These are phyloP conservation scores for Xerocomus brunneocitrinus DNA, from an alignment of 768 basidiomycete genomes.

Conservation along the genomic window DNA sequence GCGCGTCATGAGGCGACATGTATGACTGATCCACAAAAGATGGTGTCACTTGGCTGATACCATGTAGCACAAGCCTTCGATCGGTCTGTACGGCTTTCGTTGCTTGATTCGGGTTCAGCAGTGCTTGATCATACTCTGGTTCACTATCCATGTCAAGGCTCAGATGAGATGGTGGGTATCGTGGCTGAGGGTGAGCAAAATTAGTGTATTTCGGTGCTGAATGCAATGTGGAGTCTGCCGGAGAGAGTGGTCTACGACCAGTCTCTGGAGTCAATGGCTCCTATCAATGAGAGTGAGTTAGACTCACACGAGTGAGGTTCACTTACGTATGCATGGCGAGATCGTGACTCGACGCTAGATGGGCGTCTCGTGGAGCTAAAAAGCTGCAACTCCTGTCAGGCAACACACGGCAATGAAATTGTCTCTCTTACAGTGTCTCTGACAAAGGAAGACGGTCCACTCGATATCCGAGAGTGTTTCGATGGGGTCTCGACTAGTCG, in stretches of 20 bases:
- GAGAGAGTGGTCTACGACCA: constrained; percentile 38
- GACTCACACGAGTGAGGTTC: background rate
- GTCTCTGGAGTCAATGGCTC: constrained; percentile 47
- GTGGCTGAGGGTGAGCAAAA: constrained; percentile 19
- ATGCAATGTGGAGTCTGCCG: constrained; percentile 32
- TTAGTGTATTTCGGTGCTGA: constrained; percentile 26
- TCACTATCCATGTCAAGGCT: constrained; percentile 46
- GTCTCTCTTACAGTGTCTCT: constrained; percentile 42
- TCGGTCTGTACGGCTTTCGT: constrained; percentile 73
- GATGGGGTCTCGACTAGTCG: constrained; percentile 32
- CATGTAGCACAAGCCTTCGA: constrained; percentile 26
- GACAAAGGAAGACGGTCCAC: constrained; percentile 39
- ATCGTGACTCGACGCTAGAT: constrained; percentile 33
- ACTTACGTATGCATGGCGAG: constrained; percentile 33
- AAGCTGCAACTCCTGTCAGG: constrained; percentile 22
- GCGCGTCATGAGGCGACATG: constrained; percentile 51
- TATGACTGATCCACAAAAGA: constrained; percentile 34
- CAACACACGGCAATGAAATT: constrained; percentile 25
- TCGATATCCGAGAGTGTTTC: constrained; percentile 40
- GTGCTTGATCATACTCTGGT: constrained; percentile 30
- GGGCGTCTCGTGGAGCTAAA: constrained; percentile 30
- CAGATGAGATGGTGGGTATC: constrained; percentile 24
- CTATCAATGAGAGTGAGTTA: constrained; percentile 21
- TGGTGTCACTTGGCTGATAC: constrained; percentile 34
- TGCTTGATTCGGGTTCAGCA: constrained; percentile 40